Conservation (phyloP, 306 rosid genomes). For the Oxytropis ochrocephala region DNA sequence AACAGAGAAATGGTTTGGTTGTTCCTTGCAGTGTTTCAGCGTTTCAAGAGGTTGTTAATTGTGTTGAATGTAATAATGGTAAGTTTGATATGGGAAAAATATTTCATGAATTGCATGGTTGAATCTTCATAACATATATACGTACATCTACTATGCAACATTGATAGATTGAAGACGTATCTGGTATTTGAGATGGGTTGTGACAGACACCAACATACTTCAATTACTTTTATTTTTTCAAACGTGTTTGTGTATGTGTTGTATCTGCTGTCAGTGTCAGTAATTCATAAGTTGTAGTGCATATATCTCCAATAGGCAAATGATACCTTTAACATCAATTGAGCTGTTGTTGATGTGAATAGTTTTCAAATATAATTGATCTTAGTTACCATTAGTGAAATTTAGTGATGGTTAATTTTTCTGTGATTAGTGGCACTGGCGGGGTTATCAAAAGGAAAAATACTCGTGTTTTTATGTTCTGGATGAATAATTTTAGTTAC, state of each 20-base stretch:
- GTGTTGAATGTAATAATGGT: constrained; percentile 57
- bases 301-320: neutral
- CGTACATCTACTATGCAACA: too few relatives aligned
- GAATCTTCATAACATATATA: neutral
- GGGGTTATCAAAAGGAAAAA: too few relatives aligned
- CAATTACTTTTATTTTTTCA: too few relatives aligned
- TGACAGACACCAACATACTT: too few relatives aligned
- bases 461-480: too few relatives aligned
- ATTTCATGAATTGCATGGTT: constrained; percentile 59
- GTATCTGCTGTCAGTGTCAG: too few relatives aligned
- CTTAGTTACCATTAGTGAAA: neutral
- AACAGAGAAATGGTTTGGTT: constrained; percentile 58
- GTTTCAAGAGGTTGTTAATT: constrained; percentile 55
- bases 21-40: constrained; percentile 74
- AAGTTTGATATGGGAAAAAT: constrained; percentile 56
- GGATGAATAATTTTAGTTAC: too few relatives aligned
- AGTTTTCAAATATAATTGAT: neutral
- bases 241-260: too few relatives aligned
- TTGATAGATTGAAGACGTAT: too few relatives aligned
- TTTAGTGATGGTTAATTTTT: neutral
- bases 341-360: neutral
- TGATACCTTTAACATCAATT: neutral
- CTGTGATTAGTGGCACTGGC: neutral
- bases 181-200: too few relatives aligned
- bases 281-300: neutral